Base-by-base conservation (phyloP, 768 basidiomycete species). In the Mycena rosella region DNA sequence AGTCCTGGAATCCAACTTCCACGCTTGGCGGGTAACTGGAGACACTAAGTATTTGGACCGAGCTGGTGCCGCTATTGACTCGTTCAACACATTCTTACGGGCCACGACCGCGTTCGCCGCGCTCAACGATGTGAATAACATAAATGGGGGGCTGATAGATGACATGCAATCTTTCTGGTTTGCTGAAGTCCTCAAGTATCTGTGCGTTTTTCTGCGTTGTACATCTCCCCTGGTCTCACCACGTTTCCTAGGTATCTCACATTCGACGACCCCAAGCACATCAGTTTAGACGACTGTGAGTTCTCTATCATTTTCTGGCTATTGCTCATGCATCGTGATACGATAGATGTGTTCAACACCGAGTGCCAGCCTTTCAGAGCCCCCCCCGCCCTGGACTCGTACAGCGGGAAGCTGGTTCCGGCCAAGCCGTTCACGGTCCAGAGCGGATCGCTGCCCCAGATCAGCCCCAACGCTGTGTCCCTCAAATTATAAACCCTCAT, bases 1-100 rank as follows among this genome's bases (percentile, higher is more conserved):
- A 70, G 91, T 94, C 26, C 85, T 94, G 18, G 91, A 94, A 76
- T 90, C 88, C 58, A 93, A 93, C 81, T 93, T 93, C 80, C 91
- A 93, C 65, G 92, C 91, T 0, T n/a, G n/a, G n/a, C n/a, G n/a
- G n/a, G n/a, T n/a, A n/a, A n/a, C n/a, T n/a, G n/a, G n/a, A n/a
- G n/a, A n/a, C n/a, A n/a, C n/a, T n/a, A n/a, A n/a, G n/a, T n/a
- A n/a, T n/a, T n/a, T n/a, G n/a, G n/a, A n/a, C 55, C 86, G 89
- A 27, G 91, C 92, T 3, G 85, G 81, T 6, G 81, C 79, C 38
- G 91, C 90, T 13, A 78, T 91, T 18, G 62, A 78, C 47, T 88
- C 86, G 72, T 90, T 94, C 81, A 83, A 88, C 70, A 83, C 81
- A 54, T 89, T 82, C 76, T 77, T 92, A 44, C 75, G 74, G 1